These are phyloP conservation scores for Emmonsiellopsis sp. DNA, from an alignment of 2,329 filamentous ascomycete species.

Conservation along the genomic window DNA sequence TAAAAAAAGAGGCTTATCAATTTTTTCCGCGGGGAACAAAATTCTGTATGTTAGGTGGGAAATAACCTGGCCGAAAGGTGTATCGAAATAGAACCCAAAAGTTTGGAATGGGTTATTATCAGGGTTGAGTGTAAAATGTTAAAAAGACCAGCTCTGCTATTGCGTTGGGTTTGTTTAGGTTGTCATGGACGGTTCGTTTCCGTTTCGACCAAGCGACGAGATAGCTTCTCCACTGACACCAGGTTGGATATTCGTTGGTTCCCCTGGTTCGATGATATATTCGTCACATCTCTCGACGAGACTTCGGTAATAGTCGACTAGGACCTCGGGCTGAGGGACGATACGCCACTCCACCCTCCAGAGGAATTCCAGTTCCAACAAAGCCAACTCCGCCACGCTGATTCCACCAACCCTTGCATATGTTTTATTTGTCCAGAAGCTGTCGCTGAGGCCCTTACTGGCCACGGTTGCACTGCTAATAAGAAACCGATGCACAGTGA, in stretches of 20 bases:
- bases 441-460: conserved; percentile 90
- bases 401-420: conserved; percentile 93
- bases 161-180: not conserved
- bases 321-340: conserved; percentile 84
- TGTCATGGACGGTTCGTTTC: not conserved
- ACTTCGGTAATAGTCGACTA: conserved; percentile 87
- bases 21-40: too few species aligned
- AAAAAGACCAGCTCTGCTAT: too few species aligned
- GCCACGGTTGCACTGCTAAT: conserved; percentile 94
- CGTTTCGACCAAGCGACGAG: not conserved
- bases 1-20: too few species aligned
- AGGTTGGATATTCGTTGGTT: not conserved
- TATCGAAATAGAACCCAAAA: too few species aligned
- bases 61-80: too few species aligned
- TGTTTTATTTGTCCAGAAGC: conserved; percentile 96
- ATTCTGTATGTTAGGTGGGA: too few species aligned
- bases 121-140: too few species aligned
- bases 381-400: conserved; percentile 76
- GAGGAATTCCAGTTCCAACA: conserved; percentile 88
- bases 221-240: not conserved
- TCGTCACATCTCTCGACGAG: conserved; percentile 61
- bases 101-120: too few species aligned
- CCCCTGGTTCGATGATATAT: conserved; percentile 43
- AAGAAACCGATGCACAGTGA: conserved; percentile 94
- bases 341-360: conserved; percentile 94